Percentiles rank a stretch among this genome's conserved stretches.
phyloP scores from a whole-genome alignment of 768 basidiomycete species.

The Boletus sp. region DNA sequence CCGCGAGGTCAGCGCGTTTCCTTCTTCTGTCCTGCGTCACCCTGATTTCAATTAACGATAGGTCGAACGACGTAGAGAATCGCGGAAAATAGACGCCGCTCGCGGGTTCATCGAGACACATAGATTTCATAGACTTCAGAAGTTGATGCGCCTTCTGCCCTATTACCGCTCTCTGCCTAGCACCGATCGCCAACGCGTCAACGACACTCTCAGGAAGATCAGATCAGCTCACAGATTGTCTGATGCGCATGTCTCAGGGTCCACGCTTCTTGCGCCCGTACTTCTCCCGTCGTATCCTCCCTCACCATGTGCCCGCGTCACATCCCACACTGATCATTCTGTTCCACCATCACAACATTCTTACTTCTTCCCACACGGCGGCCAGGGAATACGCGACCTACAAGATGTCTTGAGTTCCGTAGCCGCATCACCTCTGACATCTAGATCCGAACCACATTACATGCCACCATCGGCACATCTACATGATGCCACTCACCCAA shows the following conservation, averaged over 20 bases:
- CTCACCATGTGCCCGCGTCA: constrained; percentile 5
- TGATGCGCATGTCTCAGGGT: constrained; percentile 21
- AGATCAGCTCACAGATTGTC: constrained; percentile 5
- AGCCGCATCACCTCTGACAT: neutral
- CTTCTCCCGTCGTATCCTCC: constrained; percentile 2
- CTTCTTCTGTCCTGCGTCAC: neutral
- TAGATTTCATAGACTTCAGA: constrained; percentile 53
- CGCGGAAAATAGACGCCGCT: constrained; percentile 44
- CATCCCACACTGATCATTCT: constrained; percentile 1
- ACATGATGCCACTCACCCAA: constrained; percentile 1
- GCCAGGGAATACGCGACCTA: constrained; percentile 11
- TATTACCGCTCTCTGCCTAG: constrained; percentile 37
- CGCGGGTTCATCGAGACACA: constrained; percentile 59
- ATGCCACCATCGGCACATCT: constrained; percentile 8
- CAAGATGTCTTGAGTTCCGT: constrained; percentile 10
- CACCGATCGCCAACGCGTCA: constrained; percentile 29
- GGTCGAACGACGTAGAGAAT: constrained; percentile 55
- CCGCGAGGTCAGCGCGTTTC: constrained; percentile 52
- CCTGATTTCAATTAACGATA: constrained; percentile 26
- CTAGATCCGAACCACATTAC: constrained; percentile 19
- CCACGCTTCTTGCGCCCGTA: constrained; percentile 5
- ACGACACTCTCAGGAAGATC: constrained; percentile 21
- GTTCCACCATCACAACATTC: constrained; percentile 4
- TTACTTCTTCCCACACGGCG: constrained; percentile 13
- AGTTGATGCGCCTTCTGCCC: constrained; percentile 39